These are phyloP conservation scores for Trichoderma lentiforme DNA, from an alignment of 2,329 filamentous ascomycete species.

Conservation along the genomic window DNA sequence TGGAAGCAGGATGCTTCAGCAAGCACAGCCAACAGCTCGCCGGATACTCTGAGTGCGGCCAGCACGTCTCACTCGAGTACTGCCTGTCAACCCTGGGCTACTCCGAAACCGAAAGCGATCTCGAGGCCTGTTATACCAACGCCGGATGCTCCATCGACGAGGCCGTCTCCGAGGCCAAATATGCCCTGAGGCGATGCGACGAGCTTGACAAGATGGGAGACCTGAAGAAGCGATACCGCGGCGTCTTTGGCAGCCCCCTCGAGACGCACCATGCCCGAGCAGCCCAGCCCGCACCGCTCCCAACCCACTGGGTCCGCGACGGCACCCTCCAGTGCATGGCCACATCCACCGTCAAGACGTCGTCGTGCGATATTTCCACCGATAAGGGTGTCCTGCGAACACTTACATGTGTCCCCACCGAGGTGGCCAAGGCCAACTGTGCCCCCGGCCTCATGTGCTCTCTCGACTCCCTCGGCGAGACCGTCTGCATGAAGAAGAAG, in stretches of 20 bases:
- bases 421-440: constrained; percentile 39
- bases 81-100: constrained; percentile 40
- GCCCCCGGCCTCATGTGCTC: constrained; percentile 44
- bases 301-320: constrained; percentile 19
- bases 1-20: constrained; percentile 39
- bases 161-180: constrained; percentile 30
- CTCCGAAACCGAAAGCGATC: constrained; percentile 29
- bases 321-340: constrained; percentile 36
- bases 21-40: constrained; percentile 39
- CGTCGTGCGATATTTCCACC: constrained; percentile 39
- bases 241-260: background rate
- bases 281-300: constrained; percentile 21
- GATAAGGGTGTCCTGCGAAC: constrained; percentile 35
- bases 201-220: constrained; percentile 27
- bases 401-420: constrained; percentile 39
- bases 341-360: constrained; percentile 34
- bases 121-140: constrained; percentile 38
- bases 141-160: constrained; percentile 35
- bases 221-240: constrained; percentile 30
- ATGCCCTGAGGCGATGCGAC: constrained; percentile 33
- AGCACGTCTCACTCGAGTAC: constrained; percentile 38
- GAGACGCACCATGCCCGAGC: constrained; percentile 17
- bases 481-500: constrained; percentile 41
- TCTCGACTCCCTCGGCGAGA: constrained; percentile 34
- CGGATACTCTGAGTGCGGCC: constrained; percentile 41